Base-by-base conservation (phyloP, 106 monocot species). In the Vanilla planifolia region DNA sequence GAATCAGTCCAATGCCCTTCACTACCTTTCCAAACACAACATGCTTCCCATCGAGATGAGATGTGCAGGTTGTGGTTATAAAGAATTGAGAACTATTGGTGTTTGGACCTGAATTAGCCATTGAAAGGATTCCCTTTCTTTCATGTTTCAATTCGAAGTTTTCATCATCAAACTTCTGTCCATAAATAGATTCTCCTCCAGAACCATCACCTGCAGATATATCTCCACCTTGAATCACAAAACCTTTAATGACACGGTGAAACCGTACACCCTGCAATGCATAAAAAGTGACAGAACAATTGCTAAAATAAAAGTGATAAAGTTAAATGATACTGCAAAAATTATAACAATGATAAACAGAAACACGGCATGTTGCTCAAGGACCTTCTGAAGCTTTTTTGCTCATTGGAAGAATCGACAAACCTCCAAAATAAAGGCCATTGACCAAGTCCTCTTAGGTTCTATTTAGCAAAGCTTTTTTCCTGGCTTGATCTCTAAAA, bases 21-120 rank as follows among this genome's bases (percentile, higher is more conserved):
- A 84, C 37, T 25, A 88, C 88, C 64, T 71, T 88, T 21, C 79
- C 92, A 72, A 88, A 92, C 15, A 92, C 88, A 65, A 92, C 92
- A 71, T 92, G 92, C 26, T 88, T 92, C 16, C 83, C 80, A 79
- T 92, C 92, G 43, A 92, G 71, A 75, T 93, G 93, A 44, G 93
- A 51, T 40, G 85, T 89, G 35, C 93, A 48, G 14, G 88, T 85
- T 7, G 93, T 93, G 21, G 85, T 89, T 19, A 93, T 93, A 32
- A 89, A 89, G 69, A 93, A 93, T 44, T 89, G 93, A 57, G 93
- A 93, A 0, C 89, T 85, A 67, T 93, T 93, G 16, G 92, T 79
- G 47, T 85, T 76, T 17, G 78, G 74, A 8, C 92, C 88, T 34
- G 85, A 69, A 67, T 93, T 93, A 50, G 92, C 92, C 92, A 93